Base-by-base conservation (phyloP, 1,139 yeast genomes). In the Geotrichum citri-aurantii region DNA sequence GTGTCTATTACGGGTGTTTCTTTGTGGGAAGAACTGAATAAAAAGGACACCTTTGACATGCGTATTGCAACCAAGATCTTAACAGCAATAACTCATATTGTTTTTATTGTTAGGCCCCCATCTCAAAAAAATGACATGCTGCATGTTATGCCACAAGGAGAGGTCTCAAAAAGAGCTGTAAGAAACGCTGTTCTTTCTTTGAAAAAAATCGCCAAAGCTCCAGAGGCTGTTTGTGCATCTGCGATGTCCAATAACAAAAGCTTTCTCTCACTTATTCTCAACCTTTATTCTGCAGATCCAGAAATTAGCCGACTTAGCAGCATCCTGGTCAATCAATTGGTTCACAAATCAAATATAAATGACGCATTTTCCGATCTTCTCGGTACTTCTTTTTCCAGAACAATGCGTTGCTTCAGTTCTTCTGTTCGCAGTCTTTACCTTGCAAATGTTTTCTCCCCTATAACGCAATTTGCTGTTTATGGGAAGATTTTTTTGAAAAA, bases 231-330 rank as follows among this genome's bases (percentile, higher is more conserved):
- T n/a, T 17, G 48, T 12, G 12, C 3, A 4, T 12, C n/a, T 7
- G 14, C 40, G 6, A 26, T 54, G n/a, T 14, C 12, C n/a, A 26
- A 40, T 21, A 47, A 54, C 12, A 40, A 19, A 12, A 27, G 46
- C 11, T 12, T 48, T 11, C 31, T 54, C 8, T 26, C 52, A 5
- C n/a, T 54, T 19, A 12, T 49, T 24, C 29, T 54, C 17, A 54
- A 54, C n/a, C 21, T 54, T 46, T 27, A 14, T 48, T 54, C 57
- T 23, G n/a, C 47, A 2, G 52, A 54, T 37, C n/a, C 44, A 37
- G 44, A 37, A n/a, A 37, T 37, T n/a, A n/a, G 44, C 5, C 21
- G 14, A 19, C 21, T 37, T 37, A n/a, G 44, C 44, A 2, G 44
- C 17, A n/a, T n/a, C n/a, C 44, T 37, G 2, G 10, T 37, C 44